Conservation (phyloP, 371 early-diverging fungal species). For the Mucor circinelloides region DNA sequence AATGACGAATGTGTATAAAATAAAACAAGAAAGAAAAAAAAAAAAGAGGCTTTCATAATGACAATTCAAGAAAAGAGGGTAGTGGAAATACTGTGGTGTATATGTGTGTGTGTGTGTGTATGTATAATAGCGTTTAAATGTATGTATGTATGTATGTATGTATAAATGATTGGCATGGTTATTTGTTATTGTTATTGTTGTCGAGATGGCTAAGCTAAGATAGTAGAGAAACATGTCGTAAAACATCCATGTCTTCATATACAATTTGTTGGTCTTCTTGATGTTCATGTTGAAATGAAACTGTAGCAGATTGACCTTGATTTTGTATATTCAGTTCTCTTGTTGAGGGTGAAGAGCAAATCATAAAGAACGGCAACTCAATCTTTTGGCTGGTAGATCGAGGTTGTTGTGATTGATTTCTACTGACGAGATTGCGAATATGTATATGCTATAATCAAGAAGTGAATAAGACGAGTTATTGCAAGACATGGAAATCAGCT, state of each 20-base stretch:
- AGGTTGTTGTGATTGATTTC: slow-evolving; percentile 8
- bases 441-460: slow-evolving; percentile 9
- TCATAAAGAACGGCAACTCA: slow-evolving; percentile 18
- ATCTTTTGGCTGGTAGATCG: slow-evolving; percentile 4
- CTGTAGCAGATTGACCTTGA: slow-evolving; percentile 1
- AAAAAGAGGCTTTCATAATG: not conserved
- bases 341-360: slow-evolving; percentile 1
- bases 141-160: not conserved
- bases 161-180: not conserved
- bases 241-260: slow-evolving; percentile 10
- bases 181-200: not conserved
- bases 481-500: not conserved
- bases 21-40: not conserved
- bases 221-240: not conserved
- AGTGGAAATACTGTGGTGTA: not conserved
- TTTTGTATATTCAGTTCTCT: not conserved
- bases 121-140: not conserved
- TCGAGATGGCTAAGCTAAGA: not conserved
- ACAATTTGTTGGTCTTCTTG: not conserved
- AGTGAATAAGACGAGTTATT: not conserved
- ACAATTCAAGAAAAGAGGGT: not conserved
- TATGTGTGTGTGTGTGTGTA: not conserved
- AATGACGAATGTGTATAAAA: not conserved
- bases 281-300: slow-evolving; percentile 2
- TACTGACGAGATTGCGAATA: slow-evolving; percentile 21